Conservation (phyloP, 768 basidiomycete species). For the Candolleomyces eurysporus region DNA sequence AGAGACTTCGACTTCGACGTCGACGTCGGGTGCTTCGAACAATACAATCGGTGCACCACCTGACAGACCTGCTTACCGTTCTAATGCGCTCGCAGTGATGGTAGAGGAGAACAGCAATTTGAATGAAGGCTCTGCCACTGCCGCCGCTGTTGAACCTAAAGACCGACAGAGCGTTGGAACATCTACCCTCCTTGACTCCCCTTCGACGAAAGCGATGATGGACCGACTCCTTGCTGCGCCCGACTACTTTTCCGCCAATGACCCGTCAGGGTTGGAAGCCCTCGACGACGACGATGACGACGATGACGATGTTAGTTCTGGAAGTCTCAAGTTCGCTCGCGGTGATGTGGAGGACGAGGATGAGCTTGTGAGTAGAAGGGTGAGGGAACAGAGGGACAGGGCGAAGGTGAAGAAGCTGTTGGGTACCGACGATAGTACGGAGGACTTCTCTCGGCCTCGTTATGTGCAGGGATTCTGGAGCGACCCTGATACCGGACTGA, state of each 20-base stretch:
- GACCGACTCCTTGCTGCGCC: conserved; percentile 5
- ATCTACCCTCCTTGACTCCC: conserved; percentile 6
- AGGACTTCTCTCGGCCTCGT: not conserved
- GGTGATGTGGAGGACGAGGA: not conserved
- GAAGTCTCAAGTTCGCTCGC: not conserved
- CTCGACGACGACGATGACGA: not conserved
- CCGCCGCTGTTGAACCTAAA: not conserved
- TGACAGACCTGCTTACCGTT: no score
- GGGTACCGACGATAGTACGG: not conserved
- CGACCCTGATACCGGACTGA: not conserved
- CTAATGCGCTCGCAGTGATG: not conserved
- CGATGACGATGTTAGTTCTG: not conserved
- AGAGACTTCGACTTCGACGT: no score
- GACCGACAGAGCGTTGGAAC: not conserved
- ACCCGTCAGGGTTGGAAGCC: not conserved
- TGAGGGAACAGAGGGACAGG: not conserved
- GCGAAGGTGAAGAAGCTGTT: conserved; percentile 2
- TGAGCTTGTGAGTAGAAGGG: not conserved
- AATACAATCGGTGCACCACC: no score
- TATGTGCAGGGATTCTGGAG: not conserved
- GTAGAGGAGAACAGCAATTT: not conserved
- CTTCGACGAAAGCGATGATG: conserved; percentile 8
- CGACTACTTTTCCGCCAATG: not conserved
- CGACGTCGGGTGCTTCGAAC: no score
- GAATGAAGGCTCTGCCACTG: not conserved